A percentile compares a stretch with the other conserved stretches of the same genome.
Evolutionary conservation across 441 rosid species (phyloP).

Genomic region (Populus hybrid): DNA sequence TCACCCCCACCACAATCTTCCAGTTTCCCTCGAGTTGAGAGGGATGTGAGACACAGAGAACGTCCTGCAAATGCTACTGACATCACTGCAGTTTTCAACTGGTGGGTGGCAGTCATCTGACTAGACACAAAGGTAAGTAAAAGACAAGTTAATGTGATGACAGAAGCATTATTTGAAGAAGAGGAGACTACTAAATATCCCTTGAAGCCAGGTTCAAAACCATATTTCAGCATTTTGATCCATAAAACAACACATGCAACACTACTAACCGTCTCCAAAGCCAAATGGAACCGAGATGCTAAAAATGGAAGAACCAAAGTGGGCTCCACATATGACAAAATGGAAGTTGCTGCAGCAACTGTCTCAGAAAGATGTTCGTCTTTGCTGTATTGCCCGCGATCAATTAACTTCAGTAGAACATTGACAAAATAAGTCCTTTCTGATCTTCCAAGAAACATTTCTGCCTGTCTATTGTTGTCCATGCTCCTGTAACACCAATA

Average conservation of each 20-base stretch:
- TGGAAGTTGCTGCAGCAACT: conserved; percentile 95
- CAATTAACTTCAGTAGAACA: conserved; percentile 80
- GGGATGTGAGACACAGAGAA: conserved; percentile 72
- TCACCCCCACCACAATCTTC: conserved; percentile 54
- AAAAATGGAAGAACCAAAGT: conserved; percentile 94
- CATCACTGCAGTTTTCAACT: conserved; percentile 94
- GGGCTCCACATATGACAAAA: conserved; percentile 96
- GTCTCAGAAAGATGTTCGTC: conserved; percentile 98
- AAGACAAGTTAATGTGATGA: conserved; percentile 37
- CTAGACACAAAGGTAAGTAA: conserved; percentile 51
- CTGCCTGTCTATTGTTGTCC: conserved; percentile 33
- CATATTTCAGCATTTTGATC: conserved; percentile 10
- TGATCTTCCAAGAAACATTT: conserved; percentile 57
- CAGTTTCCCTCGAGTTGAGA: conserved; percentile 50
- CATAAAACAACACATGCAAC: conserved; percentile 8
- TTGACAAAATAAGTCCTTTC: conserved; percentile 79
- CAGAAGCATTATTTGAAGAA: conserved; percentile 11
- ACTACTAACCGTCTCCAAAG: conserved; percentile 98
- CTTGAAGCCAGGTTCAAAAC: conserved; percentile 1
- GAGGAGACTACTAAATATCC: conserved; percentile 1
- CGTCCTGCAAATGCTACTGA: conserved; percentile 99
- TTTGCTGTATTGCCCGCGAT: conserved; percentile 99
- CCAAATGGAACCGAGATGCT: conserved; percentile 90
- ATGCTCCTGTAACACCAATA: conserved; percentile 48
- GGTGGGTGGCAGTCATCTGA: conserved; percentile 99